A percentile compares a stretch with the other conserved stretches of the same genome.
phyloP scores from a whole-genome alignment of 2,329 filamentous ascomycete genomes.

The Exophiala sp. region DNA sequence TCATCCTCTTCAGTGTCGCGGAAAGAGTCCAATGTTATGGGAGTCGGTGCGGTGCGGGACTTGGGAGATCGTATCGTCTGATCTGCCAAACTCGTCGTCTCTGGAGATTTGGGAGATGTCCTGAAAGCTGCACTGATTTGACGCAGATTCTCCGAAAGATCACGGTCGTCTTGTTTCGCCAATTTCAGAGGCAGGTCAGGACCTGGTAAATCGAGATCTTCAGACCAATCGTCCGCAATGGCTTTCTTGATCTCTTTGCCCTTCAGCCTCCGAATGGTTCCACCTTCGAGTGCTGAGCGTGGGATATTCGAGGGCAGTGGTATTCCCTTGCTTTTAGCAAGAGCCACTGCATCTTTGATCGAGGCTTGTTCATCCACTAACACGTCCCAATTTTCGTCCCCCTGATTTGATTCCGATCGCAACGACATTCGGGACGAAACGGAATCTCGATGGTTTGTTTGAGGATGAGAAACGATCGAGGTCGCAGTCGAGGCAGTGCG shows the following conservation, averaged over 20 bases:
- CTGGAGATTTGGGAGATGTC: conserved; percentile 34
- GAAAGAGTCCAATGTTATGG: conserved; percentile 59
- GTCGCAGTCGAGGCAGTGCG: conserved; percentile 45
- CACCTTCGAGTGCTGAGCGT: conserved; percentile 82
- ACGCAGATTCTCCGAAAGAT: conserved; percentile 65
- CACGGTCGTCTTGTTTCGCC: conserved; percentile 58
- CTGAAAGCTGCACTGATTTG: conserved; percentile 56
- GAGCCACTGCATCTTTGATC: conserved; percentile 79
- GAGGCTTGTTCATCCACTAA: conserved; percentile 82
- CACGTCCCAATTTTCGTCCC: conserved; percentile 83
- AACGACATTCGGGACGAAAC: conserved; percentile 78
- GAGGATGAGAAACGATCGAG: conserved; percentile 43
- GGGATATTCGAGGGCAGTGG: conserved; percentile 84
- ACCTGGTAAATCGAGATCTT: conserved; percentile 68
- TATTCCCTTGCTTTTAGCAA: conserved; percentile 84
- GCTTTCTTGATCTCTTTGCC: conserved; percentile 68
- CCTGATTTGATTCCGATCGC: conserved; percentile 71
- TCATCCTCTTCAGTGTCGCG: conserved; percentile 60
- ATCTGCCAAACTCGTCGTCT: conserved; percentile 32
- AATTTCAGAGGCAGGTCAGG: conserved; percentile 59
- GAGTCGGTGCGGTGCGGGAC: conserved; percentile 48
- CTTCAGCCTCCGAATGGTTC: conserved; percentile 87
- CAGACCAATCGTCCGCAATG: conserved; percentile 76
- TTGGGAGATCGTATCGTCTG: conserved; percentile 44
- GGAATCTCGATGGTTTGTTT: conserved; percentile 60